Conservation (phyloP, 73 alveolate species). For the Urostyla sp. region DNA sequence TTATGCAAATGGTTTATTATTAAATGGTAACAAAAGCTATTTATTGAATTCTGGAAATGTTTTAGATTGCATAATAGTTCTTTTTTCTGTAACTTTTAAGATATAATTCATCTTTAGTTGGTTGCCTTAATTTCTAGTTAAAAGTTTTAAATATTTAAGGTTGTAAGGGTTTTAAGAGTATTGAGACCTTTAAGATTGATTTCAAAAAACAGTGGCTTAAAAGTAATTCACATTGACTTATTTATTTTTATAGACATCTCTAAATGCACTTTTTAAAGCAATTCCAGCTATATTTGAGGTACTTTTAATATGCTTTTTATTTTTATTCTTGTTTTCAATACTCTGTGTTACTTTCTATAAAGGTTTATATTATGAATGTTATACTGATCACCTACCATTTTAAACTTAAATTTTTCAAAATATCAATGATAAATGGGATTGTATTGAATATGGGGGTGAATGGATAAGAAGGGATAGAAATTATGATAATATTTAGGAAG, state of each 20-base stretch:
- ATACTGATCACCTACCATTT: not conserved
- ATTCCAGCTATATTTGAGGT: constrained; percentile 23
- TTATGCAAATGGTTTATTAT: constrained; percentile 82
- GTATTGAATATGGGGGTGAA: constrained; percentile 50
- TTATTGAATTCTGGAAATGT: constrained; percentile 85
- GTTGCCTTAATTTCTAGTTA: not conserved
- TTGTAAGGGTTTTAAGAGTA: constrained; percentile 5
- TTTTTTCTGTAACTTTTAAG: constrained; percentile 81
- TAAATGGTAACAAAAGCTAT: constrained; percentile 78
- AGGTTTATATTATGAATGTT: constrained; percentile 12
- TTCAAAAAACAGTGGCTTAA: not conserved
- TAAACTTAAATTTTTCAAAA: not conserved
- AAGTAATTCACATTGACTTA: no score
- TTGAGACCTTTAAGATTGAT: constrained; percentile 5
- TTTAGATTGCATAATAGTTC: constrained; percentile 85
- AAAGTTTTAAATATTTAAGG: no score
- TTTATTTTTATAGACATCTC: no score
- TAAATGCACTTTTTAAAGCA: constrained; percentile 8
- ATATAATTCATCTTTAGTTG: constrained; percentile 10
- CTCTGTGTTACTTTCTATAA: constrained; percentile 22
- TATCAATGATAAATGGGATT: not conserved
- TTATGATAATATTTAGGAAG: constrained; percentile 61
- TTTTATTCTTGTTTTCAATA: constrained; percentile 19
- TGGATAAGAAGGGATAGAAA: constrained; percentile 56
- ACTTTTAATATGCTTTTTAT: not conserved